Evolutionary conservation across 1,284 basidiomycete species (phyloP).

Genomic region (Afroboletus lepidellus): DNA sequence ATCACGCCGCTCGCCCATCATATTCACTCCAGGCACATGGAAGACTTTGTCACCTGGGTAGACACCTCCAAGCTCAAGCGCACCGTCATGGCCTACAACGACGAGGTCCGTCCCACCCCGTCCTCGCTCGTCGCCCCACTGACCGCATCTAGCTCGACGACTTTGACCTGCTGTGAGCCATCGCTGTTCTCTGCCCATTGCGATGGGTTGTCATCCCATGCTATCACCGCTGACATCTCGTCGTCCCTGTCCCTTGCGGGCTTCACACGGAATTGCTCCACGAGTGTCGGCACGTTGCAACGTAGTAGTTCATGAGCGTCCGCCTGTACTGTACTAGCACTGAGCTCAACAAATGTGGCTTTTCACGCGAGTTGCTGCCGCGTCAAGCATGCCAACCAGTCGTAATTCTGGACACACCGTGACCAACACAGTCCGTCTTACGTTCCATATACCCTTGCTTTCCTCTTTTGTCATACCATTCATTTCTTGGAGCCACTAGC

Average conservation of each 20-base stretch:
- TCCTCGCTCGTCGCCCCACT: conserved; percentile 1
- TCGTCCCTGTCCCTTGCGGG: conserved; percentile 2
- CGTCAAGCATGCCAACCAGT: conserved; percentile 13
- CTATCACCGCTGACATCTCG: not conserved
- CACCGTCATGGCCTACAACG: conserved; percentile 95
- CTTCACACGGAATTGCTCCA: conserved; percentile 3
- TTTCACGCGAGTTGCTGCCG: conserved; percentile 25
- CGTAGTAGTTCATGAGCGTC: conserved; percentile 4
- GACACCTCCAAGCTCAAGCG: conserved; percentile 97
- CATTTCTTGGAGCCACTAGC: conserved; percentile 13
- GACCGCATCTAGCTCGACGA: conserved; percentile 73
- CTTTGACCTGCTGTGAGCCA: conserved; percentile 74
- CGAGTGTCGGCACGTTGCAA: not conserved
- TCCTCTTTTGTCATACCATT: conserved; percentile 8
- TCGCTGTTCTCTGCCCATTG: not conserved
- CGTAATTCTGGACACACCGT: conserved; percentile 6
- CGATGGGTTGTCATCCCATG: not conserved
- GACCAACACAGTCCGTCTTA: not conserved
- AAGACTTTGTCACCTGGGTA: conserved; percentile 99
- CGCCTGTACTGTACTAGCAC: conserved; percentile 3
- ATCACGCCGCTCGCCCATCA: conserved; percentile 10
- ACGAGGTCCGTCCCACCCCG: conserved; percentile 64
- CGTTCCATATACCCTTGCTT: conserved; percentile 3
- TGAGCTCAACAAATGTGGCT: conserved; percentile 10
- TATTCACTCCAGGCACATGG: conserved; percentile 72